Evolutionary conservation across 2,329 filamentous ascomycete genomes (phyloP).

Genomic region (Diaporthe sp.): DNA sequence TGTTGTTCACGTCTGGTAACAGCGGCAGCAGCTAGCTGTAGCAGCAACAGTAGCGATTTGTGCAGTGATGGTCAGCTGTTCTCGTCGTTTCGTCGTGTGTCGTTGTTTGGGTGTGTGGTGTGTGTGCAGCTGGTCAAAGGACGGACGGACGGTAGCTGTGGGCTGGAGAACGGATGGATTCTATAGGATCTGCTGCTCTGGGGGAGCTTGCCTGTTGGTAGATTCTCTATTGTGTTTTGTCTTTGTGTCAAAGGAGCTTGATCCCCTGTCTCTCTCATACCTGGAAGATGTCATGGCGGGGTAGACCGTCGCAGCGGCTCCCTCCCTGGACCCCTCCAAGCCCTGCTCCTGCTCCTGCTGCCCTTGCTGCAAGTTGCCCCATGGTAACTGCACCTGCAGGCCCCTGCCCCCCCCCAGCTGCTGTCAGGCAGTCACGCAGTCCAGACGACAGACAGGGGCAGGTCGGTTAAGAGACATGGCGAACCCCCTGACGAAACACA

Average conservation of each 20-base stretch:
- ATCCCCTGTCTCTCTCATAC: slow-evolving; percentile 32
- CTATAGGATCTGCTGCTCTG: slow-evolving; percentile 15
- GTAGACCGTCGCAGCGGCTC: slow-evolving; percentile 23
- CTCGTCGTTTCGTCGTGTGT: neutral
- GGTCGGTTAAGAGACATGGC: neutral
- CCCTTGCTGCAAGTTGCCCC: neutral
- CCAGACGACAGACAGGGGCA: slow-evolving; percentile 15
- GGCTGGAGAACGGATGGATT: neutral
- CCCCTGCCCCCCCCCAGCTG: neutral
- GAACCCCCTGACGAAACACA: slow-evolving; percentile 18
- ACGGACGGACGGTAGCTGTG: neutral
- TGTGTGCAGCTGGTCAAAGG: neutral
- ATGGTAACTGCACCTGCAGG: neutral
- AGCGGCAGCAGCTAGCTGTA: neutral
- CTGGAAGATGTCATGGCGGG: slow-evolving; percentile 36
- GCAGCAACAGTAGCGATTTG: neutral
- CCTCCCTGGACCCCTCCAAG: slow-evolving; percentile 19
- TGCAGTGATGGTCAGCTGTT: neutral
- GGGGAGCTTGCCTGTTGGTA: slow-evolving; percentile 26
- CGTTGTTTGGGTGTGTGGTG: slow-evolving; percentile 10
- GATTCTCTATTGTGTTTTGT: slow-evolving; percentile 19
- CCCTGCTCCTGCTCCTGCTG: neutral
- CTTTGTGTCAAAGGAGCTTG: slow-evolving; percentile 31
- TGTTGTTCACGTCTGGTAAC: neutral
- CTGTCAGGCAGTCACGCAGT: slow-evolving; percentile 4